Base-by-base conservation (phyloP, 73 alveolate genomes). In the Uronychia setigera region DNA sequence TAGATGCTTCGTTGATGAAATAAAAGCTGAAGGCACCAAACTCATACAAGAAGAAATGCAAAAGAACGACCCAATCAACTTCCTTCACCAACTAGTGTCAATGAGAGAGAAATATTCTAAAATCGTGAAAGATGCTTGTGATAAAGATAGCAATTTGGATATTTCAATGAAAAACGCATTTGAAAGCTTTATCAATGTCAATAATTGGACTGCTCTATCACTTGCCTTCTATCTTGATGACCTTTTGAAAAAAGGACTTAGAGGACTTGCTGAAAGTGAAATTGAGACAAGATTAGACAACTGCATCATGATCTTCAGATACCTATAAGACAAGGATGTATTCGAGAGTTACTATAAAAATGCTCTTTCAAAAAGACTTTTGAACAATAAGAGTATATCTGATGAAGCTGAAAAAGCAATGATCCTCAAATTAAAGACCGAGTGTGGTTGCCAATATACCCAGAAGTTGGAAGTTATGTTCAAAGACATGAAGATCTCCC, bases 381-480 rank as follows among this genome's bases (percentile, higher is more conserved):
- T 93, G 57, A 78, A 80, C 32, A 27, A 77, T 26, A 67, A 79
- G 60, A 19, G 87, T 32, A 29, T 83, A n/a, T 59, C 90, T 35
- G 96, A 93, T 33, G 98, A 93, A 29, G 91, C 96, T 27, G 98
- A 93, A 79, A 93, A 84, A 29, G 32, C 78, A 32, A 79, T 93
- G 93, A 90, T 93, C 32, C 79, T 84, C 0, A 93, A 93, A 80
- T 78, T 93, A 57, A 93, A 93, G 84, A 86, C 77, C 1, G 96
- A 92, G 33, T 93, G 98, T 28, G 98, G 98, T 29, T 87, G 81
- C 31, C 80, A 79, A 32, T 93, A 80, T 32, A 92, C 96, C 9
- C 78, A 88, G n/a, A 93, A 93, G 58, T 80, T 91, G 30, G 98
- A 93, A 80, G 96, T 94, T 1, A 93, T 93, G 98, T 78, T 93